Evolutionary conservation across 306 rosid species (phyloP).

Genomic region (Acacia confusa): DNA sequence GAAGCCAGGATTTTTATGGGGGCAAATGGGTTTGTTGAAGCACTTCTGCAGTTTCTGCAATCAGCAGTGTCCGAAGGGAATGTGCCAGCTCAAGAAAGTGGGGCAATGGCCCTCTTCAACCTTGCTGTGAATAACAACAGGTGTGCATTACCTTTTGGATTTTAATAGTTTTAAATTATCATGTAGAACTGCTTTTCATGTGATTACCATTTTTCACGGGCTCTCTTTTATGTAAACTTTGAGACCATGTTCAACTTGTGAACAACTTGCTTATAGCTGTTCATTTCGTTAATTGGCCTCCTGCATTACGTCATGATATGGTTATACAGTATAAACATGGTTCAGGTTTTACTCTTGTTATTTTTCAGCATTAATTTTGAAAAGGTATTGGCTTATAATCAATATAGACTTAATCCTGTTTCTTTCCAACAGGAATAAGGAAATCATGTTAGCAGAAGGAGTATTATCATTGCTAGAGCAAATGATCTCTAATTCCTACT

Average conservation of each 20-base stretch:
- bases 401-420: conserved; percentile 4
- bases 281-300: conserved; percentile 1
- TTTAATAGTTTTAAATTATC: conserved; percentile 6
- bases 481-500: conserved; percentile 61
- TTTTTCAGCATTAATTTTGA: background rate
- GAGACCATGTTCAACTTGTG: background rate
- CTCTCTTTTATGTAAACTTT: background rate
- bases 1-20: conserved; percentile 94
- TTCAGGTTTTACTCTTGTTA: conserved; percentile 1
- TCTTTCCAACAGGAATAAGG: conserved; percentile 72
- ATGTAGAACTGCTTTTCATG: conserved; percentile 21
- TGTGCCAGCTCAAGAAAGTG: conserved; percentile 77
- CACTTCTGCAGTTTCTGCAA: conserved; percentile 65
- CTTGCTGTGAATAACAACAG: conserved; percentile 92
- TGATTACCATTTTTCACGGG: background rate
- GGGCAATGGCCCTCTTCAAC: conserved; percentile 98
- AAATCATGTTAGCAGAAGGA: conserved; percentile 72
- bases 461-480: conserved; percentile 76
- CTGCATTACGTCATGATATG: background rate
- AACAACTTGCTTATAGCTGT: background rate
- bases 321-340: background rate
- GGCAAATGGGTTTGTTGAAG: conserved; percentile 91
- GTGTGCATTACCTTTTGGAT: conserved; percentile 38
- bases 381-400: background rate
- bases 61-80: conserved; percentile 64